Conservation (phyloP, 2,329 filamentous ascomycete genomes). For the Talaromyces sp. region DNA sequence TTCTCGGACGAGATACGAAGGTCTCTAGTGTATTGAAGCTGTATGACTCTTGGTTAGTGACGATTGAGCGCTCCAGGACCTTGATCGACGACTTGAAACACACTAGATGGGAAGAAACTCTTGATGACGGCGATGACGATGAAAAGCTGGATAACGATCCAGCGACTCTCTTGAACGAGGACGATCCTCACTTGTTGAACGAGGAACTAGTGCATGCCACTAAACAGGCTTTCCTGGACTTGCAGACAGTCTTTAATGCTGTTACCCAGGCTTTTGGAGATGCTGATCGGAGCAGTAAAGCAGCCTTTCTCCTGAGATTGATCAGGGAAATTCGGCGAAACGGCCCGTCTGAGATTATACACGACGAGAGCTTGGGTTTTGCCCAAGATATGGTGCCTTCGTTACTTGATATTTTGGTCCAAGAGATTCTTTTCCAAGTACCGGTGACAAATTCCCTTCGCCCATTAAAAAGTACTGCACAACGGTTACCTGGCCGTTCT, state of each 20-base stretch:
- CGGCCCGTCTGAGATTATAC: slow-evolving; percentile 50
- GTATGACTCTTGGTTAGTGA: slow-evolving; percentile 69
- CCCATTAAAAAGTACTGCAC: slow-evolving; percentile 22
- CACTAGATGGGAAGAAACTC: slow-evolving; percentile 30
- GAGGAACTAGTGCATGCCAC: slow-evolving; percentile 55
- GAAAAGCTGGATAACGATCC: slow-evolving; percentile 29
- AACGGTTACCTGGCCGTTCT: slow-evolving; percentile 53
- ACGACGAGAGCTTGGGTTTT: slow-evolving; percentile 39
- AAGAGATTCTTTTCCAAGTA: slow-evolving; percentile 41
- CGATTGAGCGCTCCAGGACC: slow-evolving; percentile 51
- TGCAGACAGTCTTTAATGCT: slow-evolving; percentile 42
- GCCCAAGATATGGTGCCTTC: slow-evolving; percentile 56
- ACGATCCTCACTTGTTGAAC: slow-evolving; percentile 63
- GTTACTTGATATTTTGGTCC: slow-evolving; percentile 59
- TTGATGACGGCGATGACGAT: slow-evolving; percentile 36
- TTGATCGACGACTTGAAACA: slow-evolving; percentile 30
- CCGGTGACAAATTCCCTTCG: slow-evolving; percentile 41
- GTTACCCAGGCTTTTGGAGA: slow-evolving; percentile 46
- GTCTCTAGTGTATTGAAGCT: slow-evolving; percentile 57
- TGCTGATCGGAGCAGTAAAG: slow-evolving; percentile 44
- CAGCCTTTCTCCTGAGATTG: slow-evolving; percentile 63
- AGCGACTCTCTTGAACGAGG: slow-evolving; percentile 55
- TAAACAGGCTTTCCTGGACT: slow-evolving; percentile 50
- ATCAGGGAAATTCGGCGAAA: slow-evolving; percentile 67
- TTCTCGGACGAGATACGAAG: slow-evolving; percentile 66